These are phyloP conservation scores for Colletotrichum spaethianum DNA, from an alignment of 2,329 filamentous ascomycete species.

Conservation along the genomic window DNA sequence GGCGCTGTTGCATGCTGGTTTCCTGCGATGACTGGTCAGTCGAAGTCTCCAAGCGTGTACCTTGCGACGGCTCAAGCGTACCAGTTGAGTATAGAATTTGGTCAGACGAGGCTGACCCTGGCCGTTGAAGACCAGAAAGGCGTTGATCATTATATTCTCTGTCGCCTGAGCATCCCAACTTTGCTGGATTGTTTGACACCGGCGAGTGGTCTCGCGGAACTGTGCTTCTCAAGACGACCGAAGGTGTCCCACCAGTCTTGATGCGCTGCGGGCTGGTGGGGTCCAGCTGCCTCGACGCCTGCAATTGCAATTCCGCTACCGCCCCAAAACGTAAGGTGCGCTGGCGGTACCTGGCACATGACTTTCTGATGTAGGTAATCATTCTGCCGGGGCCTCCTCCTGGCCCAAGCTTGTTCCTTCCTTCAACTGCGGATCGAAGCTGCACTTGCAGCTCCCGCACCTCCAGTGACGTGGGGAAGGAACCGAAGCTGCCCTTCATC, in stretches of 20 bases:
- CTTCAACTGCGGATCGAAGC: constrained; percentile 2
- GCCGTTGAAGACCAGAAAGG: constrained; percentile 98
- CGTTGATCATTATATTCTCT: constrained; percentile 88
- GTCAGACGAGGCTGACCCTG: constrained; percentile 96
- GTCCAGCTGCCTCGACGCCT: constrained; percentile 9
- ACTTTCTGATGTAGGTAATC: constrained; percentile 42
- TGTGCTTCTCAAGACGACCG: not conserved
- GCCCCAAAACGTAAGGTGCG: constrained; percentile 22
- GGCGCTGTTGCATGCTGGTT: constrained; percentile 94
- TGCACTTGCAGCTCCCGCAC: constrained; percentile 15
- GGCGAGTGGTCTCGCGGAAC: not conserved
- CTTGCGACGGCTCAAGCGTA: constrained; percentile 54
- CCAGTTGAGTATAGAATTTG: constrained; percentile 98
- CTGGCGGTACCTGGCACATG: constrained; percentile 34
- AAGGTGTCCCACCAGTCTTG: not conserved
- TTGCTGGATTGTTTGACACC: not conserved
- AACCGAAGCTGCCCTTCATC: constrained; percentile 26
- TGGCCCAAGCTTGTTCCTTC: constrained; percentile 24
- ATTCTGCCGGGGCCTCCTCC: fast-evolving
- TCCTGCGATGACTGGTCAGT: constrained; percentile 70
- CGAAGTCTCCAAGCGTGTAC: not conserved
- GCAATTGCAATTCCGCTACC: not conserved
- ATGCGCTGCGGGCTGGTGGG: constrained; percentile 27
- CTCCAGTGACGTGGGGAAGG: constrained; percentile 41
- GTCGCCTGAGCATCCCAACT: constrained; percentile 44